Percentiles rank a stretch among this genome's conserved stretches.
Conservation (phyloP, 1,284 basidiomycete species). For the Sanghuangporus sanghuang region DNA sequence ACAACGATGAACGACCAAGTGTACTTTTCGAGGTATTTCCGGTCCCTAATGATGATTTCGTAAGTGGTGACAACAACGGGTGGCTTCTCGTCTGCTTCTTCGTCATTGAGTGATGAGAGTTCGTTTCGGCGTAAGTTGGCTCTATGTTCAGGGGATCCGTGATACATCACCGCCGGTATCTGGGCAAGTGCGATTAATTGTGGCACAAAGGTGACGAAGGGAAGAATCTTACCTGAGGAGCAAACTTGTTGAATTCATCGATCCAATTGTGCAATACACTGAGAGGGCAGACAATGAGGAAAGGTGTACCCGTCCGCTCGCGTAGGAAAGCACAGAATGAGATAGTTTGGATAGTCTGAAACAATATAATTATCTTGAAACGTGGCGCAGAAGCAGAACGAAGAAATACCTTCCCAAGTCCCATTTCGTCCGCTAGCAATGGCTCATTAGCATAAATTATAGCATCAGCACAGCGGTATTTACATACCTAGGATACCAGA, state of each 20-base stretch:
- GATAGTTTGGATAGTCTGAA: constrained; percentile 87
- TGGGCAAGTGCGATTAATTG: constrained; percentile 26
- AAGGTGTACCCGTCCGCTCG: constrained; percentile 72
- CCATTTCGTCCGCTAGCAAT: constrained; percentile 83
- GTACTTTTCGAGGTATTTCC: constrained; percentile 58
- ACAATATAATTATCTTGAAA: not conserved
- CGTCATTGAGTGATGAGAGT: constrained; percentile 28
- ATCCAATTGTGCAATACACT: constrained; percentile 93
- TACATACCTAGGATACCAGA: constrained; percentile 84
- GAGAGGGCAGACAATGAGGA: constrained; percentile 88
- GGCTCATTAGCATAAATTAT: not conserved
- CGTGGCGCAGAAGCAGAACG: not conserved
- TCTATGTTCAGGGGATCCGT: constrained; percentile 77
- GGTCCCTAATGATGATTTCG: constrained; percentile 88
- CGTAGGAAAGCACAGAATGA: constrained; percentile 89
- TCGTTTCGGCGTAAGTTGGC: constrained; percentile 65
- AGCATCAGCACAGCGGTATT: not conserved
- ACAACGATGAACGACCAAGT: constrained; percentile 94
- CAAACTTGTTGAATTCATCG: constrained; percentile 82
- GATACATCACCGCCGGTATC: constrained; percentile 88
- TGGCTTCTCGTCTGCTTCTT: constrained; percentile 40
- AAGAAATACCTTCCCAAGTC: constrained; percentile 70
- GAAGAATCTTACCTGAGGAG: constrained; percentile 52
- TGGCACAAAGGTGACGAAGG: not conserved
- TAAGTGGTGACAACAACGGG: constrained; percentile 89